Conservation (phyloP, 352 stramenopile species). For the Globisporangium okanoganense region DNA sequence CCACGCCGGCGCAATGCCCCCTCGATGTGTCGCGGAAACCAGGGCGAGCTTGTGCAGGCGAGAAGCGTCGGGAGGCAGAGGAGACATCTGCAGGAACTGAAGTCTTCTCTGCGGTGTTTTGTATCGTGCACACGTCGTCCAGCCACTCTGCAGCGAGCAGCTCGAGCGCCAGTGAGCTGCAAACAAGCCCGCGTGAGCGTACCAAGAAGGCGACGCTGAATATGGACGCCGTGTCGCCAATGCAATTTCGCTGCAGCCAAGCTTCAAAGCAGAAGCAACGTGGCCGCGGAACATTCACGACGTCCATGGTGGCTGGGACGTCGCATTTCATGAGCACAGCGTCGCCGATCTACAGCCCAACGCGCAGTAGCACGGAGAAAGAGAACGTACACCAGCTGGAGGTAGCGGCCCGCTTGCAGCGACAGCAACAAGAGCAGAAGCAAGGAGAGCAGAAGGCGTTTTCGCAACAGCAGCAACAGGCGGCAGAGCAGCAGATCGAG, state of each 20-base stretch:
- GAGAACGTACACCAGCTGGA: constrained; percentile 6
- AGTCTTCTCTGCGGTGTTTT: constrained; percentile 3
- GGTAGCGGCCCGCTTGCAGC: constrained; percentile 1
- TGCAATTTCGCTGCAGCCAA: background rate
- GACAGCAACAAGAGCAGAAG: no score
- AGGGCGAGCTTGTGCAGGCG: background rate
- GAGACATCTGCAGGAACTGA: background rate
- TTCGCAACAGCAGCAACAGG: background rate
- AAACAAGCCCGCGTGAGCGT: background rate
- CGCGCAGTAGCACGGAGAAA: background rate
- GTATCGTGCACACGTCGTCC: background rate
- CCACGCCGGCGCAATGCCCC: background rate
- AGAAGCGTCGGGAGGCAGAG: background rate
- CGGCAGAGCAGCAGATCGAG: background rate
- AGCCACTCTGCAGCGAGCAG: background rate
- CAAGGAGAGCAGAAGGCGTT: background rate
- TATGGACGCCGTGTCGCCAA: background rate
- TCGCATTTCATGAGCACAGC: background rate
- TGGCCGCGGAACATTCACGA: constrained; percentile 2
- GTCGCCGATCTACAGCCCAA: no score
- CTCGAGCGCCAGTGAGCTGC: background rate
- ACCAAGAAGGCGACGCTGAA: background rate
- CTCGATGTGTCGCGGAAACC: background rate
- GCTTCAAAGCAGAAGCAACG: constrained; percentile 2
- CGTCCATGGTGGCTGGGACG: constrained; percentile 3